Percentiles rank a stretch among this genome's conserved stretches.
These are phyloP conservation scores for Rhynchospora tenuis DNA, from an alignment of 176 grass and related monocot genomes.

Conservation along the genomic window DNA sequence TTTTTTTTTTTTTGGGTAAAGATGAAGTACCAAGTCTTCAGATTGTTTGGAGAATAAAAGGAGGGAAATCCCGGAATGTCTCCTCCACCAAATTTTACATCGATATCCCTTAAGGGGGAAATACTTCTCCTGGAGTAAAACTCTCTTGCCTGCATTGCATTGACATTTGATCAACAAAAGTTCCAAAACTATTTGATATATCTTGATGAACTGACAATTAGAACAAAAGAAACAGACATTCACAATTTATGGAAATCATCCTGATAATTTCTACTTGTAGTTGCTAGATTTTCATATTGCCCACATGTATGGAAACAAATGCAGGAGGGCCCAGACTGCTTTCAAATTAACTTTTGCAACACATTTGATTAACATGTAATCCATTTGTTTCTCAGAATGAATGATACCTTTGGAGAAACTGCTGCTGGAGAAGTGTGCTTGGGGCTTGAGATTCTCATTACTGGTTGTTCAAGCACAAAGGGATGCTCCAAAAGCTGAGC, in stretches of 20 bases:
- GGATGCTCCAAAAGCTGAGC: conserved; percentile 71
- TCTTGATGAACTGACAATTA: conserved; percentile 1
- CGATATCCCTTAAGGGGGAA: conserved; percentile 58
- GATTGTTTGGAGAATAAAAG: conserved; percentile 40
- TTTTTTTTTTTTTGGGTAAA: conserved; percentile 1
- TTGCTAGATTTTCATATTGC: background rate
- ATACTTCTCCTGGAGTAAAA: conserved; percentile 53
- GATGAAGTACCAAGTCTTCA: conserved; percentile 25
- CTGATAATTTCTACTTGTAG: background rate
- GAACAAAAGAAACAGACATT: background rate
- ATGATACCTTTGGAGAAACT: conserved; percentile 20
- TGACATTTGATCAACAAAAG: background rate
- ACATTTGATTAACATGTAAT: background rate
- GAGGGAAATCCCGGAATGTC: conserved; percentile 36
- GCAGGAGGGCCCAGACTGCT: too few relatives aligned
- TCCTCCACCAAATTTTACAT: conserved; percentile 26
- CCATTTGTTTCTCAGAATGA: background rate
- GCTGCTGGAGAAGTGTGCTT: conserved; percentile 17
- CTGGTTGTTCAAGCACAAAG: conserved; percentile 77
- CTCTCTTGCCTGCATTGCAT: conserved; percentile 45
- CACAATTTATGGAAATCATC: background rate
- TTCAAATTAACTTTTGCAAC: background rate
- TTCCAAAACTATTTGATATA: background rate
- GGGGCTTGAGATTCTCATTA: conserved; percentile 33
- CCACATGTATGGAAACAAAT: background rate